Evolutionary conservation across 345 rosid species (phyloP), one percentile per base, ranked within the genome.

Genomic region (Geranium brycei): DNA sequence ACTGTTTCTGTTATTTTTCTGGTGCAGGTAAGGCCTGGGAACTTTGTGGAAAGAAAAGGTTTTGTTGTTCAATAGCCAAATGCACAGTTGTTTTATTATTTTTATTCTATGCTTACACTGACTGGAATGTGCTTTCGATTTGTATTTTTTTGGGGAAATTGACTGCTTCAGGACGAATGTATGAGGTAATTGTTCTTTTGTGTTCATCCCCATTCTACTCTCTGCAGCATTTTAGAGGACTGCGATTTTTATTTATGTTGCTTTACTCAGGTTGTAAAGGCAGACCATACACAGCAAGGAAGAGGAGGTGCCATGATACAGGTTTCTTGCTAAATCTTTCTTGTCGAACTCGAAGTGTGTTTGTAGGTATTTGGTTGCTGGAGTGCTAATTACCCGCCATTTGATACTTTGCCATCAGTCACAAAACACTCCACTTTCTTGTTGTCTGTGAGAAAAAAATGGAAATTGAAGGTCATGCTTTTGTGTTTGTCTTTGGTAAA

Each of bases 291-390:
- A 69, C 88, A 84, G 66, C 95, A 82, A 63, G 98, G 98, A 62
- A 81, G 98, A 82, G 97, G 98, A 77, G 95, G 95, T 63, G 97
- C 98, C 64, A 73, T 78, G 72, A 85, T 92, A 69, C 95, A 83
- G 93, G 96, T 89, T 32, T 47, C 32, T 5, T 19, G 31, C 13
- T 60, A 31, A 19, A 28, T 19, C 5, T 6, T 19, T 19, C 32
- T 58, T 17, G 60, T 19, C 12, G 5, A 17, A 7, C 18, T 7
- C 12, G 5, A 17, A 7, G 28, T 28, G 19, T 18, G 60, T 6
- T 17, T 18, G 28, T 58, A 28, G 28, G 28, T 5, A 5, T 13
- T 58, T 7, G 7, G 19, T 58, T 58, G 30, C 60, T 58, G 28
- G 12, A 17, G 19, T 58, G 3, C 28, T 58, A 58, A 35, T 61